Conservation (phyloP, 139 green algal species). For the Chlamydomonas applanata region DNA sequence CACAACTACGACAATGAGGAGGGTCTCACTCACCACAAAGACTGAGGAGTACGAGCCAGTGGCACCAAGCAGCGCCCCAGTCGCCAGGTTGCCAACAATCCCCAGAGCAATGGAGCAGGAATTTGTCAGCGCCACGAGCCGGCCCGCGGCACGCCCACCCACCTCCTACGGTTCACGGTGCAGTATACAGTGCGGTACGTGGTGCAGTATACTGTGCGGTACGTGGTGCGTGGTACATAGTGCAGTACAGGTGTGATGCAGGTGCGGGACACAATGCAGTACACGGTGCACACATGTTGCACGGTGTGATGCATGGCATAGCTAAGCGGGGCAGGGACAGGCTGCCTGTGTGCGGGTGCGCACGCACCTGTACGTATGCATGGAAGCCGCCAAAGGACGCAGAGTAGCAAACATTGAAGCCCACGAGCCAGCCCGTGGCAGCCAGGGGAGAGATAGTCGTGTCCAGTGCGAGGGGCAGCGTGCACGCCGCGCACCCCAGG, state of each 20-base stretch:
- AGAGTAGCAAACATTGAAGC: slow-evolving; percentile 45
- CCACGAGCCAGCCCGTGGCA: slow-evolving; percentile 42
- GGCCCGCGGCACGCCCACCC: slow-evolving; percentile 40
- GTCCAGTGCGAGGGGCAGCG: slow-evolving; percentile 48
- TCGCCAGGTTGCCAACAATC: slow-evolving; percentile 64
- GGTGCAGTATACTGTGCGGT: too few species aligned
- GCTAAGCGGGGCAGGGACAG: too few species aligned
- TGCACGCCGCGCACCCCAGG: slow-evolving; percentile 38
- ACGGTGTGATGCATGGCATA: too few species aligned
- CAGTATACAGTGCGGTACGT: too few species aligned
- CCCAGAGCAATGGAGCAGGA: slow-evolving; percentile 56
- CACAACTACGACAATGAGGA: too few species aligned
- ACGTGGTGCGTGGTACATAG: too few species aligned
- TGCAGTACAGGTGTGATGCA: too few species aligned
- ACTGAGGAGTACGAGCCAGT: slow-evolving; percentile 32
- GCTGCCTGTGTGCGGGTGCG: too few species aligned
- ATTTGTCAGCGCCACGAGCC: slow-evolving; percentile 72
- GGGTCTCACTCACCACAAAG: slow-evolving; percentile 17
- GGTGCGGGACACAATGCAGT: too few species aligned
- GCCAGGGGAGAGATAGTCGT: slow-evolving; percentile 1
- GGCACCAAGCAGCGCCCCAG: slow-evolving; percentile 45
- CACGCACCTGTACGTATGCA: slow-evolving; percentile 52
- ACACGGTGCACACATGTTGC: too few species aligned
- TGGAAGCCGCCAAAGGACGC: slow-evolving; percentile 74
- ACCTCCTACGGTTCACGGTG: slow-evolving; percentile 42